phyloP scores from a whole-genome alignment of 768 basidiomycete genomes.

The Xerocomellus amylosporus region DNA sequence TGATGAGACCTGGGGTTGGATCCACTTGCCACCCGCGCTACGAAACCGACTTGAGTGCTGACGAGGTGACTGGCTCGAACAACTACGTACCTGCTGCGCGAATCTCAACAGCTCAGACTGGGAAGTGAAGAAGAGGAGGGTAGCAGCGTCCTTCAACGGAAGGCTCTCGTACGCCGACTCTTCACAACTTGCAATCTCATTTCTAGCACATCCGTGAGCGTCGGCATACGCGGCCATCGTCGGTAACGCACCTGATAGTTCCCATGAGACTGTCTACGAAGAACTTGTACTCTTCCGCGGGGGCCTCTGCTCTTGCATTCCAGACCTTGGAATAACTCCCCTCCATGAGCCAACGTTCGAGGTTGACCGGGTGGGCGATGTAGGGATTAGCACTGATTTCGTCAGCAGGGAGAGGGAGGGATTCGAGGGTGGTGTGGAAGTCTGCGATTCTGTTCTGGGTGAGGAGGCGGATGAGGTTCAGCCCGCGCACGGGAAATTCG shows the following conservation, averaged over 20 bases:
- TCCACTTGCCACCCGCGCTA: slow-evolving; percentile 87
- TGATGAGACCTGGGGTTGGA: slow-evolving; percentile 63
- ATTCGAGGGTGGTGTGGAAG: slow-evolving; percentile 95
- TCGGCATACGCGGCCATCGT: neutral
- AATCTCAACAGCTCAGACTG: slow-evolving; percentile 81
- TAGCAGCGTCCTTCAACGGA: slow-evolving; percentile 85
- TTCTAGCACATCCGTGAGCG: slow-evolving; percentile 45
- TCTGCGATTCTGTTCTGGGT: slow-evolving; percentile 96
- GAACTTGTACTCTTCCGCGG: slow-evolving; percentile 91
- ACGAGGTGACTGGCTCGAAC: neutral
- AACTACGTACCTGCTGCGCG: slow-evolving; percentile 64
- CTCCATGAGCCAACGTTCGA: slow-evolving; percentile 98
- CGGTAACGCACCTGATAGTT: slow-evolving; percentile 71
- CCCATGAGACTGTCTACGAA: slow-evolving; percentile 92
- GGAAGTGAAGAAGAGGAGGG: slow-evolving; percentile 85
- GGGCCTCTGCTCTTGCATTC: slow-evolving; percentile 90
- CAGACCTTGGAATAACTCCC: slow-evolving; percentile 98
- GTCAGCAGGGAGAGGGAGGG: slow-evolving; percentile 70
- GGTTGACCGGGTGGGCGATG: slow-evolving; percentile 83
- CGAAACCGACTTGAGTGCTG: neutral
- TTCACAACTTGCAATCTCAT: slow-evolving; percentile 96
- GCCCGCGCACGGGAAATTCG: slow-evolving; percentile 85
- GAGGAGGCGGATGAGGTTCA: slow-evolving; percentile 92
- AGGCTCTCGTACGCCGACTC: slow-evolving; percentile 91
- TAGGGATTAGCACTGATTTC: slow-evolving; percentile 66